A percentile compares a stretch with the other conserved stretches of the same genome.
Conservation (phyloP, 805 yeast genomes). For the Ogataea pignaliae region DNA sequence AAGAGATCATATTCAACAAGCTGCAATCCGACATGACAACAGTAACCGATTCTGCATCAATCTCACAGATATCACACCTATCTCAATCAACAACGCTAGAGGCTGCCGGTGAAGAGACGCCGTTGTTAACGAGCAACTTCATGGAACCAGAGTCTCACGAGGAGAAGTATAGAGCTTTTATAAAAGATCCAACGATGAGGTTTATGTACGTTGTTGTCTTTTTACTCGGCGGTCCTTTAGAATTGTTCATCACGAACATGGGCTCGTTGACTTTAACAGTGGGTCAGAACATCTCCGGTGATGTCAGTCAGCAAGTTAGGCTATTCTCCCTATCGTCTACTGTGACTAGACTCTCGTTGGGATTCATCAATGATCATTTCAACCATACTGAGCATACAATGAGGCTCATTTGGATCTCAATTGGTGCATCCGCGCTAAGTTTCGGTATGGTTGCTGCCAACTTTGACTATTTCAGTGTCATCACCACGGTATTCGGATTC, state of each 20-base stretch:
- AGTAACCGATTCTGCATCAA: neutral
- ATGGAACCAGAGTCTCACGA: slow-evolving; percentile 25
- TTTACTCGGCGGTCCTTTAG: slow-evolving; percentile 75
- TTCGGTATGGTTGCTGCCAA: slow-evolving; percentile 11
- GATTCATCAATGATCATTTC: slow-evolving; percentile 12
- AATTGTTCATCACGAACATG: slow-evolving; percentile 77
- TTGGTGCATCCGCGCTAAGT: slow-evolving; percentile 6
- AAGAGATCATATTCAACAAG: slow-evolving; percentile 38
- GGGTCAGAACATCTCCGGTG: slow-evolving; percentile 12
- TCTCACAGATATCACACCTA: slow-evolving; percentile 1
- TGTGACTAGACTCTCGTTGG: slow-evolving; percentile 24
- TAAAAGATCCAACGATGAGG: slow-evolving; percentile 59
- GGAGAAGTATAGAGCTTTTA: slow-evolving; percentile 25
- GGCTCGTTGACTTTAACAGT: slow-evolving; percentile 56
- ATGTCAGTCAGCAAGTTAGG: slow-evolving; percentile 14
- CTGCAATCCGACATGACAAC: slow-evolving; percentile 16
- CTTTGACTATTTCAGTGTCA: slow-evolving; percentile 6
- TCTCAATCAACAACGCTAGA: neutral
- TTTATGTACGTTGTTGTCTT: slow-evolving; percentile 56
- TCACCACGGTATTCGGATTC: slow-evolving; percentile 47
- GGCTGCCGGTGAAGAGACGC: slow-evolving; percentile 27
- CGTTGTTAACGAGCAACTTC: slow-evolving; percentile 27
- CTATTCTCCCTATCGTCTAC: slow-evolving; percentile 25
- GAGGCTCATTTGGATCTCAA: slow-evolving; percentile 5
- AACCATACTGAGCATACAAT: slow-evolving; percentile 5